phyloP scores from a whole-genome alignment of 352 stramenopile species.

The Globisporangium paddicum region DNA sequence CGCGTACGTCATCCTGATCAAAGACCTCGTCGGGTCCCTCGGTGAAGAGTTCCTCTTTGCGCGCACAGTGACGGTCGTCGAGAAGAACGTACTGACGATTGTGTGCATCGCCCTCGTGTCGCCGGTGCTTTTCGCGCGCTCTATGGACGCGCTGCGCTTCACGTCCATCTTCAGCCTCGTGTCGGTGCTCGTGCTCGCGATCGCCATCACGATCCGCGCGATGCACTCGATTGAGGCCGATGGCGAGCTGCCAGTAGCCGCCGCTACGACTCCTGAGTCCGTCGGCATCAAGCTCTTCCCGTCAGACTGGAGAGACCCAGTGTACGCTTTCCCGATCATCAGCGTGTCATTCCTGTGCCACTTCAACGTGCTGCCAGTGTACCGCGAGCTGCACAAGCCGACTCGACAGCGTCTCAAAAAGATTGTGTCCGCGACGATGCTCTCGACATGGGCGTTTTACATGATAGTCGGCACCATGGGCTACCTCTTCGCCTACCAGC shows the following conservation, averaged over 20 bases:
- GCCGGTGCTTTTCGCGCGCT: conserved; percentile 68
- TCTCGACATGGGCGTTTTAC: conserved; percentile 93
- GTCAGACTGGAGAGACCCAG: conserved; percentile 51
- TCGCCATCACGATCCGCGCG: conserved; percentile 61
- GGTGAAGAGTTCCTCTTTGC: conserved; percentile 70
- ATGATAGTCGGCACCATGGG: conserved; percentile 90
- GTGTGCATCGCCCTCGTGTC: conserved; percentile 63
- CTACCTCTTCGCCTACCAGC: conserved; percentile 83
- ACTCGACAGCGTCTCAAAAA: conserved; percentile 88
- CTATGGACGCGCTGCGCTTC: conserved; percentile 76
- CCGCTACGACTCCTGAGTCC: conserved; percentile 2
- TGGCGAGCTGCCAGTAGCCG: neutral
- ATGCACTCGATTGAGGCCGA: conserved; percentile 14
- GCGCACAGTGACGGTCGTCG: conserved; percentile 32
- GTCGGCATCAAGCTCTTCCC: conserved; percentile 58
- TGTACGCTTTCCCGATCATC: conserved; percentile 93
- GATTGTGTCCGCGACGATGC: conserved; percentile 92
- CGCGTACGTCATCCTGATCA: conserved; percentile 94
- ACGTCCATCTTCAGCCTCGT: conserved; percentile 78
- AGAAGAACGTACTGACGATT: conserved; percentile 68
- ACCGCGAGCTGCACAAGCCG: conserved; percentile 94
- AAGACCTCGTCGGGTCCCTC: conserved; percentile 91
- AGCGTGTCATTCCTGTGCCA: conserved; percentile 97
- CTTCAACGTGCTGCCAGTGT: conserved; percentile 96
- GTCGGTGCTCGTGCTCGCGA: conserved; percentile 65